These are phyloP conservation scores for Bothriochloa decipiens DNA, from an alignment of 176 grass and related monocot species.

Conservation along the genomic window DNA sequence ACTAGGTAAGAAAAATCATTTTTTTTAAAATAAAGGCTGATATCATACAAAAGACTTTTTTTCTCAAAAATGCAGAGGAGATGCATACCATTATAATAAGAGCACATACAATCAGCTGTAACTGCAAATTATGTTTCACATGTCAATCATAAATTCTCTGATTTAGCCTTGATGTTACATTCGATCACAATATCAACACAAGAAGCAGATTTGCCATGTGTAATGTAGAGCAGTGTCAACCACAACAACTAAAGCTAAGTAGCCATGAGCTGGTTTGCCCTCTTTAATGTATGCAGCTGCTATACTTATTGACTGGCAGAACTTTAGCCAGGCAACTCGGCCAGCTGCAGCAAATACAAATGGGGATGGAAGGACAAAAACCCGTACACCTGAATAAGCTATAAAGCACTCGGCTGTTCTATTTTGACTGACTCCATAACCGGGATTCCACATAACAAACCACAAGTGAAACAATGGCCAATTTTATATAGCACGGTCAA, in stretches of 20 bases:
- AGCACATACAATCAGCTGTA: not conserved
- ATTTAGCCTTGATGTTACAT: not conserved
- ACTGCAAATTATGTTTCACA: not conserved
- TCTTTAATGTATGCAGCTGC: slow-evolving; percentile 56
- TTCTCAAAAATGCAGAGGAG: not conserved
- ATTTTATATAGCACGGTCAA: too few species aligned
- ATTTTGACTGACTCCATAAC: too few species aligned
- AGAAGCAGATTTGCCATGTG: not conserved
- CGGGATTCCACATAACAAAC: too few species aligned
- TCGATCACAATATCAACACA: not conserved
- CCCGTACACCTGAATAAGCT: too few species aligned
- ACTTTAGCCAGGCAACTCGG: slow-evolving; percentile 56
- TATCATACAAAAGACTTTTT: not conserved
- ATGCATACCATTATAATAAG: not conserved
- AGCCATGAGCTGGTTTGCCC: slow-evolving; percentile 62
- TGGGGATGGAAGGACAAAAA: too few species aligned
- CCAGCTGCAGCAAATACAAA: too few species aligned
- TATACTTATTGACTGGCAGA: slow-evolving; percentile 55
- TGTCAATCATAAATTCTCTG: not conserved
- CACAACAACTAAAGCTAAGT: slow-evolving; percentile 50
- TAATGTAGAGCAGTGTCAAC: slow-evolving; percentile 55
- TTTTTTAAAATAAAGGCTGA: not conserved
- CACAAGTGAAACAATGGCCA: too few species aligned
- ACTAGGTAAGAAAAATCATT: not conserved
- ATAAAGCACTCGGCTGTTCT: too few species aligned